A percentile compares a stretch with the other conserved stretches of the same genome.
These are phyloP conservation scores for Paulownia fortunei DNA, from an alignment of 257 asterid species.

Conservation along the genomic window DNA sequence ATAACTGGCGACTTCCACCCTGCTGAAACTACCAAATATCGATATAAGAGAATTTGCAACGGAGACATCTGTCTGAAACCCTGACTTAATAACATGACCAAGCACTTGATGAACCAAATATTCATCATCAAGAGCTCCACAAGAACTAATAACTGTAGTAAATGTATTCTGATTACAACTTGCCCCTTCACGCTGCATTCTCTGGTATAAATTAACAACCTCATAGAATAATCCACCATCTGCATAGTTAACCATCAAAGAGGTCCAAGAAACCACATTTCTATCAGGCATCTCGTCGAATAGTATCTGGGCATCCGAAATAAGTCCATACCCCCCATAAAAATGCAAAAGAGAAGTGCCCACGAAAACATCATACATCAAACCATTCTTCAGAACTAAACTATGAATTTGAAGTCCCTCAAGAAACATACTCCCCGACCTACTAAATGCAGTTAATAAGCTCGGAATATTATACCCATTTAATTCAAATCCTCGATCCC, in stretches of 20 bases:
- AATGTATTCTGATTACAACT: slow-evolving; percentile 69
- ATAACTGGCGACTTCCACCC: slow-evolving; percentile 51
- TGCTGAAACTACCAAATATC: slow-evolving; percentile 58
- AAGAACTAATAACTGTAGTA: slow-evolving; percentile 72
- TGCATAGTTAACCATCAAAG: slow-evolving; percentile 75
- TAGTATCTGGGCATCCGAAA: slow-evolving; percentile 52
- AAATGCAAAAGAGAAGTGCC: slow-evolving; percentile 86
- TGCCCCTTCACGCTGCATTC: slow-evolving; percentile 63
- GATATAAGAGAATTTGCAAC: slow-evolving; percentile 82
- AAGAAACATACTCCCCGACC: slow-evolving; percentile 64
- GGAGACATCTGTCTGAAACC: slow-evolving; percentile 63
- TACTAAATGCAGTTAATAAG: slow-evolving; percentile 65
- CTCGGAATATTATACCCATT: slow-evolving; percentile 72
- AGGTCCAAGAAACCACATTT: slow-evolving; percentile 96
- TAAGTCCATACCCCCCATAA: slow-evolving; percentile 67
- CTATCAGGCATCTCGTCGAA: slow-evolving; percentile 77
- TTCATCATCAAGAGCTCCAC: slow-evolving; percentile 72
- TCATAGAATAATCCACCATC: slow-evolving; percentile 52
- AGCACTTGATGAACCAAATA: slow-evolving; percentile 76
- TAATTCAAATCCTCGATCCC: slow-evolving; percentile 55
- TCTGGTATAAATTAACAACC: slow-evolving; percentile 54
- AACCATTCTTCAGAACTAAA: slow-evolving; percentile 70
- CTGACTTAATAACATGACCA: slow-evolving; percentile 73
- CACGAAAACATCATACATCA: slow-evolving; percentile 62
- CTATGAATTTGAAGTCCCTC: slow-evolving; percentile 80